Percentiles rank a stretch among this genome's conserved stretches.
These are phyloP conservation scores for Colletotrichum nymphaeae DNA, from an alignment of 2,329 filamentous ascomycete genomes.

Conservation along the genomic window DNA sequence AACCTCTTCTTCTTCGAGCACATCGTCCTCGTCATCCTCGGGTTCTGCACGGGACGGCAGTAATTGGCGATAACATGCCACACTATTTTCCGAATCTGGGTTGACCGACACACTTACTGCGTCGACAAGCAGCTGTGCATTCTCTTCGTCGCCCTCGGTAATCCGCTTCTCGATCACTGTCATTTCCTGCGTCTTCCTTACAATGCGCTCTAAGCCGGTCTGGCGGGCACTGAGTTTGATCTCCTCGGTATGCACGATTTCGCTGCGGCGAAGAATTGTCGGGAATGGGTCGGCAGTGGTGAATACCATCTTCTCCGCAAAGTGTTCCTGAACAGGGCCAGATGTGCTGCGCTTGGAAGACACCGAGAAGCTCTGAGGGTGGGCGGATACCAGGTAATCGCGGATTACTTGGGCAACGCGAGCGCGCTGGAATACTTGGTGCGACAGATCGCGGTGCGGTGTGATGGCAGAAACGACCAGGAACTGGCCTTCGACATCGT, in stretches of 20 bases:
- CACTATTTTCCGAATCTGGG: slow-evolving; percentile 77
- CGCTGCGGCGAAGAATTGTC: slow-evolving; percentile 88
- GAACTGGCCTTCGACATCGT: slow-evolving; percentile 92
- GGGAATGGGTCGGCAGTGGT: slow-evolving; percentile 89
- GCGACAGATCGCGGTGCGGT: slow-evolving; percentile 82
- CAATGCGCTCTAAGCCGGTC: slow-evolving; percentile 90
- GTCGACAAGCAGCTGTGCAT: slow-evolving; percentile 77
- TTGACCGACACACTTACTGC: slow-evolving; percentile 83
- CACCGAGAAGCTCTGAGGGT: slow-evolving; percentile 82
- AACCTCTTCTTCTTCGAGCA: slow-evolving; percentile 55
- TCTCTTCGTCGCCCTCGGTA: slow-evolving; percentile 77
- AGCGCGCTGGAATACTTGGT: slow-evolving; percentile 89
- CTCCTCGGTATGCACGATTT: slow-evolving; percentile 78
- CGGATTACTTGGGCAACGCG: slow-evolving; percentile 84
- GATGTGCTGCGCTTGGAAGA: slow-evolving; percentile 77
- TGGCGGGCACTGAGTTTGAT: slow-evolving; percentile 79
- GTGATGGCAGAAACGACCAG: slow-evolving; percentile 84
- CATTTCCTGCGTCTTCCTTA: slow-evolving; percentile 91
- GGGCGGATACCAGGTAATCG: slow-evolving; percentile 85
- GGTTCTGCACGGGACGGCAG: slow-evolving; percentile 65
- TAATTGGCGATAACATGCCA: slow-evolving; percentile 81
- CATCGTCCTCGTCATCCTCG: slow-evolving; percentile 47
- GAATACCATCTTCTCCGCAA: slow-evolving; percentile 86
- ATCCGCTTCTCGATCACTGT: slow-evolving; percentile 79
- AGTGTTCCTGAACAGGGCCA: slow-evolving; percentile 78